A percentile compares a stretch with the other conserved stretches of the same genome.
These are phyloP conservation scores for Rutstroemia sp. DNA, from an alignment of 2,329 filamentous ascomycete genomes.

Conservation along the genomic window DNA sequence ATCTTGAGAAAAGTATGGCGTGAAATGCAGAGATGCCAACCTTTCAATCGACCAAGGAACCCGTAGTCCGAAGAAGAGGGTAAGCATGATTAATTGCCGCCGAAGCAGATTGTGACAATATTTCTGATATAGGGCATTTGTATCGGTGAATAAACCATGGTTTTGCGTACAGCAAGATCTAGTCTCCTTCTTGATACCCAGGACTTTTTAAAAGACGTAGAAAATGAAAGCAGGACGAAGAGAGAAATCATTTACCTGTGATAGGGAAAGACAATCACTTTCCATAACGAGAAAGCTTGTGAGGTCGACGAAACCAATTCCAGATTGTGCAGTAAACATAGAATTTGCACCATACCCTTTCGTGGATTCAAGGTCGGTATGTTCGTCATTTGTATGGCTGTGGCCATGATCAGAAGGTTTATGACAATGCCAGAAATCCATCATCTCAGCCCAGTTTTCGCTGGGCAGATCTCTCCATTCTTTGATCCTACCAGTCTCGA, in stretches of 20 bases:
- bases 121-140: slow-evolving; percentile 55
- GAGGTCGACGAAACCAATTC: slow-evolving; percentile 73
- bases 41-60: slow-evolving; percentile 31
- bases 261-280: slow-evolving; percentile 48
- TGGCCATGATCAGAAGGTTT: slow-evolving; percentile 64
- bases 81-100: slow-evolving; percentile 28
- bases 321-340: slow-evolving; percentile 56
- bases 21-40: slow-evolving; percentile 38
- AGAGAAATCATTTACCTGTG: not conserved
- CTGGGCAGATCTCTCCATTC: slow-evolving; percentile 91
- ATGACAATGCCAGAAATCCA: slow-evolving; percentile 99
- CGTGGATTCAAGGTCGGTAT: slow-evolving; percentile 37
- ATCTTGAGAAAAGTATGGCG: slow-evolving; percentile 40
- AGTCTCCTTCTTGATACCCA: slow-evolving; percentile 59
- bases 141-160: slow-evolving; percentile 60
- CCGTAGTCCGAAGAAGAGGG: slow-evolving; percentile 35
- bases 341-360: slow-evolving; percentile 83
- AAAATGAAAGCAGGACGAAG: not conserved
- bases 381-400: slow-evolving; percentile 14
- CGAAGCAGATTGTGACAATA: slow-evolving; percentile 25
- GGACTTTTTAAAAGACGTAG: not conserved
- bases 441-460: slow-evolving; percentile 99
- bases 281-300: slow-evolving; percentile 66
- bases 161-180: slow-evolving; percentile 33
- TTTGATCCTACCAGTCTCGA: slow-evolving; percentile 32